Base-by-base conservation (phyloP, 2,329 filamentous ascomycete genomes). In the Xylariales sp. region DNA sequence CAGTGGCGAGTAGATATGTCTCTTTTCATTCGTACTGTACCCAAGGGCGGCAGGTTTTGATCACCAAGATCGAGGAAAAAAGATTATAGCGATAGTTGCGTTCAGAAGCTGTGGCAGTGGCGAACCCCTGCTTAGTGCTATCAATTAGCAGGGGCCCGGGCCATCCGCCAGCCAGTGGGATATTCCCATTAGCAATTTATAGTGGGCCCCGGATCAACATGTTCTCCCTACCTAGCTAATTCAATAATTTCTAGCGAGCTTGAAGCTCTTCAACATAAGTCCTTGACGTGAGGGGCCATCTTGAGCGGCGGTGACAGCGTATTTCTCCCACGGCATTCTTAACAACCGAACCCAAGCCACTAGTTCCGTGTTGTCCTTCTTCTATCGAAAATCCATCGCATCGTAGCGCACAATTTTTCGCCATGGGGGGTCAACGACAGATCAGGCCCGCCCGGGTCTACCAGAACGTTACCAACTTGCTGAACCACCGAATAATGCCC, bases 371-470 rank as follows among this genome's bases (percentile, higher is more conserved):
- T 28, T 36, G 43, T 16, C 12, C 32, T 34, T 16, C 23, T 34
- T 18, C n/a, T 23, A 4, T 30, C 18, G 23, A 23, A 18, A 14
- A 16, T 45, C 32, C n/a, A 5, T 52, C 62, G 14, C 41, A 36
- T 49, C 46, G 46, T 45, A 52, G 34, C 41, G 36, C 43, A 18
- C 23, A 23, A 5, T 48, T 65, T 67, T 67, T 68, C 67, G 61
- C 67, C 68, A 81, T 81, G 78, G 77, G 75, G 63, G 74, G 70
- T 59, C 73, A 71, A 65, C 75, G 77, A 52, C 75, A 79, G 67
- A 75, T 81, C 66, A 75, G 73, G 64, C 81, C 84, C 58, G 71
- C 80, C 58, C 78, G 80, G 70, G 80, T 86, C 63, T 82, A 81
- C 73, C 80, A 85, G 75, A 82, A 77, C 1, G 81, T 80, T 54